phyloP scores from a whole-genome alignment of 306 rosid genomes.

The Casuarina equisetifolia region DNA sequence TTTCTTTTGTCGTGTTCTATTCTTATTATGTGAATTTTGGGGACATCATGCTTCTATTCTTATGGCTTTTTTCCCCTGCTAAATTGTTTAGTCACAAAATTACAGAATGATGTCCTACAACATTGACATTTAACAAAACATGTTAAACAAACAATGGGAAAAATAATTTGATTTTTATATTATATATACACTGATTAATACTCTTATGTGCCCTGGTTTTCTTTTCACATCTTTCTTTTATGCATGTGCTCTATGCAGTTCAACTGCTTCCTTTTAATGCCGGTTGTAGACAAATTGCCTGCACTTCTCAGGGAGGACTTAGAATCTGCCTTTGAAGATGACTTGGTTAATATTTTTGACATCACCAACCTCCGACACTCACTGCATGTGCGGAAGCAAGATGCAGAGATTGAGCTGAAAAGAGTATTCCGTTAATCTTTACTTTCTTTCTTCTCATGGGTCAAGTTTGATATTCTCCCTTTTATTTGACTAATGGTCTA shows the following conservation, averaged over 20 bases:
- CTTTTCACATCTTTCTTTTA: slow-evolving; percentile 17
- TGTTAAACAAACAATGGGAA: background rate
- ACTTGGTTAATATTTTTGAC: slow-evolving; percentile 78
- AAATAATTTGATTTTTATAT: background rate
- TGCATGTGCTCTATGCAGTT: slow-evolving; percentile 59
- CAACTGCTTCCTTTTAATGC: slow-evolving; percentile 98
- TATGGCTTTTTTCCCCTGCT: background rate
- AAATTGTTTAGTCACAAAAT: background rate
- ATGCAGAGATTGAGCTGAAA: slow-evolving; percentile 75
- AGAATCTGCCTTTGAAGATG: slow-evolving; percentile 88
- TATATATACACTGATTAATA: slow-evolving; percentile 17
- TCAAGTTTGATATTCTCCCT: slow-evolving; percentile 4
- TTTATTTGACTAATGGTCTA: slow-evolving; percentile 6
- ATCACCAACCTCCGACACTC: slow-evolving; percentile 73
- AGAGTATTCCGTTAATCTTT: slow-evolving; percentile 55
- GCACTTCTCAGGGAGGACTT: slow-evolving; percentile 89
- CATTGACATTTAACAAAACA: background rate
- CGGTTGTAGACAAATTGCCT: slow-evolving; percentile 95
- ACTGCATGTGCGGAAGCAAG: slow-evolving; percentile 73
- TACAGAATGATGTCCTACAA: background rate
- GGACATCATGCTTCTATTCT: background rate
- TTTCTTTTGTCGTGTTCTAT: background rate
- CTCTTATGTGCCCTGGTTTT: background rate
- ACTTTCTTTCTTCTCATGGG: slow-evolving; percentile 27
- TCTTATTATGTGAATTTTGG: background rate